Conservation (phyloP, 1,284 basidiomycete genomes). For the Xanthoconium separans region DNA sequence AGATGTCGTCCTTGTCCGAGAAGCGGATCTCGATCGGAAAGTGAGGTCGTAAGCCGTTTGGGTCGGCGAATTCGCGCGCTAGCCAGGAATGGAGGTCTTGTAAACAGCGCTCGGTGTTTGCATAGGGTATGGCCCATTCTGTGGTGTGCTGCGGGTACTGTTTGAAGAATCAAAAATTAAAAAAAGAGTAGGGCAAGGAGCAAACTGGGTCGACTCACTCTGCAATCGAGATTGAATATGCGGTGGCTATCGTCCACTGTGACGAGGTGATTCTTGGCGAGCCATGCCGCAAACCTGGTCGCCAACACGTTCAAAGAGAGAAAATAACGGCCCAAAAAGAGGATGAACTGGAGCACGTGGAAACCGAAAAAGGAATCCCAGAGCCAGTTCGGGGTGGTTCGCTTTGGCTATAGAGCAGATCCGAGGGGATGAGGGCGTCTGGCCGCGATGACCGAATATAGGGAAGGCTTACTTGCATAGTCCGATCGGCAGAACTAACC, state of each 20-base stretch:
- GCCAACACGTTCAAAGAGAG: conserved; percentile 54
- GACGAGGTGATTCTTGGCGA: conserved; percentile 47
- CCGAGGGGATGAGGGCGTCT: conserved; percentile 8
- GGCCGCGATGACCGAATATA: neutral
- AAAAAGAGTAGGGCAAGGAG: neutral
- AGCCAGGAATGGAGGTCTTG: conserved; percentile 77
- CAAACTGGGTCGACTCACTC: conserved; percentile 47
- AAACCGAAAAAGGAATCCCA: conserved; percentile 68
- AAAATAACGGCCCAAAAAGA: conserved; percentile 69
- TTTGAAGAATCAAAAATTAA: too few relatives aligned
- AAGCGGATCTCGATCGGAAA: conserved; percentile 95
- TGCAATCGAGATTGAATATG: conserved; percentile 84
- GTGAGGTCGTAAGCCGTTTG: conserved; percentile 80
- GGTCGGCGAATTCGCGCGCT: conserved; percentile 62
- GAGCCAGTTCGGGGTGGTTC: conserved; percentile 59
- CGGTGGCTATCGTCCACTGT: conserved; percentile 72
- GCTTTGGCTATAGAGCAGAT: conserved; percentile 40
- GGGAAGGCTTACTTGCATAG: conserved; percentile 61
- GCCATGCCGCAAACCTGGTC: conserved; percentile 60
- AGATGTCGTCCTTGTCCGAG: conserved; percentile 87
- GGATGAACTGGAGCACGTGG: conserved; percentile 77
- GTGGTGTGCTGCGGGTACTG: conserved; percentile 85
- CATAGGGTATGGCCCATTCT: conserved; percentile 89
- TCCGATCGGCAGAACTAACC: conserved; percentile 74
- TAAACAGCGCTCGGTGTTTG: conserved; percentile 64